phyloP scores from a whole-genome alignment of 1,139 yeast species.

The Dujonia santamariae region DNA sequence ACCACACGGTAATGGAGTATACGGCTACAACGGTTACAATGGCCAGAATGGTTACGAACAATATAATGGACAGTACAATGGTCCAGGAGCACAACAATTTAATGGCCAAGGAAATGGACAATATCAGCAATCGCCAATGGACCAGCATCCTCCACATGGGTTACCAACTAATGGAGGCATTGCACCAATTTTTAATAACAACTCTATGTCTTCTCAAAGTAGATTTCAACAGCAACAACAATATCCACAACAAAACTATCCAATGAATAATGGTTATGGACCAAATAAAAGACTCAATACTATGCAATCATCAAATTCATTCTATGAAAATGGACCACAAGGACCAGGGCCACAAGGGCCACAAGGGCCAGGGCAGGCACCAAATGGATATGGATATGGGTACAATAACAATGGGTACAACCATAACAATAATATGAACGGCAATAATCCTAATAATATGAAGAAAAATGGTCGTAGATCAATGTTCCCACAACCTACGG shows the following conservation, averaged over 20 bases:
- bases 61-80: slow-evolving; percentile 13
- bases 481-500: slow-evolving; percentile 32
- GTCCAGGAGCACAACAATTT: too few relatives aligned
- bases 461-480: slow-evolving; percentile 37
- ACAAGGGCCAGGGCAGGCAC: slow-evolving; percentile 2
- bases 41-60: slow-evolving; percentile 12
- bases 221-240: slow-evolving; percentile 15
- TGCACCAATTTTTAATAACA: slow-evolving; percentile 23
- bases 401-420: slow-evolving; percentile 13
- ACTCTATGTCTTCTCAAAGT: slow-evolving; percentile 10
- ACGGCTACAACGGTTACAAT: slow-evolving; percentile 15
- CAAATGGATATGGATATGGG: slow-evolving; percentile 1
- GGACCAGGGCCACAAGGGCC: slow-evolving; percentile 6
- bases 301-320: slow-evolving; percentile 15
- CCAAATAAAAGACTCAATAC: slow-evolving; percentile 16
- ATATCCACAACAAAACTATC: slow-evolving; percentile 2
- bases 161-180: slow-evolving; percentile 31
- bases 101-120: slow-evolving; percentile 13
- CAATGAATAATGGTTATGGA: slow-evolving; percentile 10
- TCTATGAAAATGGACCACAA: slow-evolving; percentile 10
- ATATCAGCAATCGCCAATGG: slow-evolving; percentile 16
- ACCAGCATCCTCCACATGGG: slow-evolving; percentile 36
- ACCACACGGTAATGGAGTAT: slow-evolving; percentile 3
- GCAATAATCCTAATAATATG: slow-evolving; percentile 22
- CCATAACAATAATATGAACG: slow-evolving; percentile 22